A percentile compares a stretch with the other conserved stretches of the same genome.
phyloP scores from a whole-genome alignment of 495 filamentous ascomycete species.

The Letharia columbiana region DNA sequence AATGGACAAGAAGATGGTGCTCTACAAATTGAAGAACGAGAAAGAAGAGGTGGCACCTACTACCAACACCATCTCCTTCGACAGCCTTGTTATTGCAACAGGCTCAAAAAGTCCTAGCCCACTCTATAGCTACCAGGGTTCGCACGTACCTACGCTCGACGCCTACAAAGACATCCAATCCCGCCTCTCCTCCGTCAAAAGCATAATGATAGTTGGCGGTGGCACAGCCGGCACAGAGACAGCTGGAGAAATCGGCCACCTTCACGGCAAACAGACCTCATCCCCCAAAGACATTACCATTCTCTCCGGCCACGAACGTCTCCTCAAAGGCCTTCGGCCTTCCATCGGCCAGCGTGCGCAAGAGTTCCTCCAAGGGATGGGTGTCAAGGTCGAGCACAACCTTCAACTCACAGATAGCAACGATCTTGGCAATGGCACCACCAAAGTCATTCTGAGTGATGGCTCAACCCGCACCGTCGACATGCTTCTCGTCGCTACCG shows the following conservation, averaged over 20 bases:
- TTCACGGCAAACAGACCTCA: conserved; percentile 25
- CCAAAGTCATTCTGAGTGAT: conserved; percentile 20
- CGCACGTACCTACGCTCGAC: conserved; percentile 22
- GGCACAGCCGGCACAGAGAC: conserved; percentile 28
- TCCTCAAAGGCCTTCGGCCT: conserved; percentile 33
- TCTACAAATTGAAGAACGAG: conserved; percentile 22
- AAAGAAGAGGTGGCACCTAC: conserved; percentile 14
- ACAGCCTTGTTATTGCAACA: conserved; percentile 33
- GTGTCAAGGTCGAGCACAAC: conserved; percentile 39
- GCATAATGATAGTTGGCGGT: conserved; percentile 26
- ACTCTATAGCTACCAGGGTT: conserved; percentile 29
- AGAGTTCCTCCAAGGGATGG: conserved; percentile 42
- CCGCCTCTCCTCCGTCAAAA: conserved; percentile 22
- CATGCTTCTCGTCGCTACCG: conserved; percentile 49
- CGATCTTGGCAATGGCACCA: conserved; percentile 8
- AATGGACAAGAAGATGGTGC: conserved; percentile 23
- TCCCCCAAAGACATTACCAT: conserved; percentile 40
- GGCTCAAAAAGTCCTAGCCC: conserved; percentile 26
- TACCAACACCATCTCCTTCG: conserved; percentile 26
- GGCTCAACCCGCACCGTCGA: conserved; percentile 33
- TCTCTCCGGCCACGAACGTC: conserved; percentile 34
- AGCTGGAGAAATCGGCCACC: conserved; percentile 23
- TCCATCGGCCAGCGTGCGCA: conserved; percentile 31
- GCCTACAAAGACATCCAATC: conserved; percentile 26
- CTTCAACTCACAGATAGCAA: conserved; percentile 29